Evolutionary conservation across 116 monocot genomes (phyloP).

Genomic region (Zostera marina): DNA sequence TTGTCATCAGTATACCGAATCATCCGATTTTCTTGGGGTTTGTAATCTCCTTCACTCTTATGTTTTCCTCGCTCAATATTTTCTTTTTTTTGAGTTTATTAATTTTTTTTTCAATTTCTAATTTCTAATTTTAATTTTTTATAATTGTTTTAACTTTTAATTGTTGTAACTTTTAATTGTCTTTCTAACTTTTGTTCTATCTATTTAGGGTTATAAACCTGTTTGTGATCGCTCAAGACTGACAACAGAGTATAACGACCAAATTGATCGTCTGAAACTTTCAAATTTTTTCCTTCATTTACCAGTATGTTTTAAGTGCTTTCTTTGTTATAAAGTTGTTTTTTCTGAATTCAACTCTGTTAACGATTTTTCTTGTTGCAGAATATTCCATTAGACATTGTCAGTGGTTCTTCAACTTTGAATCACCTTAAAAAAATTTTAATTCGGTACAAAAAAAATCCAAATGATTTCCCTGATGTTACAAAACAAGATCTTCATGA

Average conservation of each 20-base stretch:
- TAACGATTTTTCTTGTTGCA: conserved; percentile 12
- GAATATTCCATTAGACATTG: conserved; percentile 55
- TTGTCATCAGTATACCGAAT: conserved; percentile 94
- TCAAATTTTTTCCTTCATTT: conserved; percentile 14
- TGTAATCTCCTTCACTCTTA: neutral
- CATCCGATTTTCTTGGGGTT: conserved; percentile 93
- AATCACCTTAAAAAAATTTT: conserved; percentile 21
- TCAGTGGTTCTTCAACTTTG: conserved; percentile 35
- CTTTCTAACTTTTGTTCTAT: neutral
- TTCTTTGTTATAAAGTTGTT: conserved; percentile 11
- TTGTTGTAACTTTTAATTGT: neutral
- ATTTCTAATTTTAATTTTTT: neutral
- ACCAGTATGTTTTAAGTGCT: too few species aligned
- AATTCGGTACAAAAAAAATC: conserved; percentile 10
- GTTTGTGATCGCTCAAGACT: conserved; percentile 63
- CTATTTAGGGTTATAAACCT: conserved; percentile 74
- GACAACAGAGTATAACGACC: conserved; percentile 31
- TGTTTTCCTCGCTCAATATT: neutral
- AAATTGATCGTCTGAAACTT: conserved; percentile 22
- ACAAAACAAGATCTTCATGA: conserved; percentile 24
- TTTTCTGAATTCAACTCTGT: conserved; percentile 1
- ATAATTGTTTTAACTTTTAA: neutral
- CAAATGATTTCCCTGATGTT: conserved; percentile 13
- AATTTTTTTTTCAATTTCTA: too few species aligned
- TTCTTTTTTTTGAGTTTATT: neutral